Evolutionary conservation across 2,329 filamentous ascomycete species (phyloP), one percentile per base, ranked within the genome.

Genomic region (Onygenales sp.): DNA sequence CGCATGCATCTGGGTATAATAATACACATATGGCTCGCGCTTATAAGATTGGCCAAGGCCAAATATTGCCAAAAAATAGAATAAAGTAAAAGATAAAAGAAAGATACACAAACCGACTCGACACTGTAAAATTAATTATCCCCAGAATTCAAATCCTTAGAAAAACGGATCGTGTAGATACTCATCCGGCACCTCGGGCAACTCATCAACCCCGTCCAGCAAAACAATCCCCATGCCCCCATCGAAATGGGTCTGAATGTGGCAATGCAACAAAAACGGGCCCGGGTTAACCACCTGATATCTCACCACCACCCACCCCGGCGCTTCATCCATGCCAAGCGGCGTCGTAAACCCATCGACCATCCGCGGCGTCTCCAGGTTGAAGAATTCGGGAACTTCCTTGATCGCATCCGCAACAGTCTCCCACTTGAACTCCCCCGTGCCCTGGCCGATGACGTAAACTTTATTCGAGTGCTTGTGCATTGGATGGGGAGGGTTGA

Each of bases 231-330:
- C 69, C 75, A 78, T 78, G 0, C 74, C 75, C 0, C 74, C 74
- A 27, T 64, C 64, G 45, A 77, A 59, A 63, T 79, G 76, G 7
- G 67, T 70, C 57, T 75, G 67, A 14, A 78, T 72, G 60, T 79
- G 76, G 55, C 76, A 79, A 61, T 79, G 76, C 43, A 79, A 57
- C 48, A 79, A 60, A 54, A 70, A 78, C 0, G 74, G 69, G 0
- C 75, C 75, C 0, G 75, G 73, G 52, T 74, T 75, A 0, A 67
- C 62, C 1, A 72, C 71, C 45, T 75, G 69, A 54, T 78, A 79
- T 39, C 75, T 57, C 13, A 77, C 57, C 0, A 69, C 72, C 44
- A 74, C 61, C 75, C 74, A 78, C 3, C 59, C 61, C 2, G 67
- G 64, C 2, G 43, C 50, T 8, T 42, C 21, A 21, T 46, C 32